A percentile compares a stretch with the other conserved stretches of the same genome.
These are phyloP conservation scores for Dissophora globulifera DNA, from an alignment of 192 early-diverging fungal species.

Conservation along the genomic window DNA sequence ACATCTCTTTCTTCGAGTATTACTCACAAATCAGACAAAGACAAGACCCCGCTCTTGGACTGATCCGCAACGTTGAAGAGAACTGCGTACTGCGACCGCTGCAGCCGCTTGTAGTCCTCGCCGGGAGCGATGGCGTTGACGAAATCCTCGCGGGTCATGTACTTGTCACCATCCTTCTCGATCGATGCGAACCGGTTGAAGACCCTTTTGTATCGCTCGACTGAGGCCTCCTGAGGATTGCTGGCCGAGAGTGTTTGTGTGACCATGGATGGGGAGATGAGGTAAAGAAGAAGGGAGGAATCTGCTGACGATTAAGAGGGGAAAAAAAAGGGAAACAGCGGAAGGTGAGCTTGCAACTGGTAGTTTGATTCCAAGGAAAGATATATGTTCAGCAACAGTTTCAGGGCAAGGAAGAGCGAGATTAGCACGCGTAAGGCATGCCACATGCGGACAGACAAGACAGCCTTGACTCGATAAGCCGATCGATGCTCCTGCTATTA, in stretches of 20 bases:
- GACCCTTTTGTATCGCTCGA: slow-evolving; percentile 56
- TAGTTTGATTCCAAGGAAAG: too few relatives aligned
- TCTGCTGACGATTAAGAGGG: too few relatives aligned
- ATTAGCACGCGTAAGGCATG: too few relatives aligned
- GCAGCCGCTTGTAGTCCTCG: slow-evolving; percentile 67
- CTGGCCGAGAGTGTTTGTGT: not conserved
- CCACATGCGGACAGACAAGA: too few relatives aligned
- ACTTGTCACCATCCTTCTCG: slow-evolving; percentile 59
- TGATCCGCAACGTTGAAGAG: slow-evolving; percentile 70
- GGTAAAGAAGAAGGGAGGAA: not conserved
- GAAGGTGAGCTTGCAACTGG: too few relatives aligned
- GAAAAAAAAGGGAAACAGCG: too few relatives aligned
- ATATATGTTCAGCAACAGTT: too few relatives aligned
- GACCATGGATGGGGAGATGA: not conserved
- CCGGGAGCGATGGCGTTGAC: slow-evolving; percentile 65
- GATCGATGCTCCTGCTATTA: too few relatives aligned
- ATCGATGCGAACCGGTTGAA: slow-evolving; percentile 64
- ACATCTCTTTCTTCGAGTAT: too few relatives aligned
- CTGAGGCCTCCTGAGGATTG: not conserved
- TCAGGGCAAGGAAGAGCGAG: too few relatives aligned
- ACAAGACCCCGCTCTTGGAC: slow-evolving; percentile 56
- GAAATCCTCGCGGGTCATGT: slow-evolving; percentile 71
- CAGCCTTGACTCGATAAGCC: too few relatives aligned
- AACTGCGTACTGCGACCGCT: slow-evolving; percentile 65
- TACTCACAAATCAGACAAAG: slow-evolving; percentile 68